A percentile compares a stretch with the other conserved stretches of the same genome.
Evolutionary conservation across 1,284 basidiomycete species (phyloP).

Genomic region (Peniophora sp.): DNA sequence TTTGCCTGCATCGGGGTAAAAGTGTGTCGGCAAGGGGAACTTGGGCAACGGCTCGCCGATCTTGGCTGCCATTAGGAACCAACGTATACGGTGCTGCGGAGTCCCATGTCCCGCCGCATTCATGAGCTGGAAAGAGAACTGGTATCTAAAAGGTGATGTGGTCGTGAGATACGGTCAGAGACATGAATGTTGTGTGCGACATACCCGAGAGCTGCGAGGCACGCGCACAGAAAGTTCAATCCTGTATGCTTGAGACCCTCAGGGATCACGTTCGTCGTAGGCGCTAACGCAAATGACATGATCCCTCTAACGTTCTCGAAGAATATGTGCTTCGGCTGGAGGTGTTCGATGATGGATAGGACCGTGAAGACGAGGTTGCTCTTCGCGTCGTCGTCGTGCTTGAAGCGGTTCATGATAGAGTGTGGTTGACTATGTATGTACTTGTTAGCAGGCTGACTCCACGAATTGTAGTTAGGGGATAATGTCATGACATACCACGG

Average conservation of each 20-base stretch:
- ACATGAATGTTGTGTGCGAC: too few species aligned
- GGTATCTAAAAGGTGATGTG: too few species aligned
- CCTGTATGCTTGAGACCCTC: too few species aligned
- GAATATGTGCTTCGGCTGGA: slow-evolving; percentile 49
- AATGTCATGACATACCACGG: slow-evolving; percentile 48
- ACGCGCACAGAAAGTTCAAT: too few species aligned
- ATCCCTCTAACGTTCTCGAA: slow-evolving; percentile 75
- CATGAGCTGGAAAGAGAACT: slow-evolving; percentile 51
- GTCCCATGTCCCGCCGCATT: slow-evolving; percentile 69
- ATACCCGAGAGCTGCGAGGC: neutral
- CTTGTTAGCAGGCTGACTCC: slow-evolving; percentile 1
- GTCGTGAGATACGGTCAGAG: too few species aligned
- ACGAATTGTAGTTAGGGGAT: too few species aligned
- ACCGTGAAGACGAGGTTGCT: slow-evolving; percentile 48
- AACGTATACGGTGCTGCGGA: slow-evolving; percentile 61
- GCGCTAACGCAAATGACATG: slow-evolving; percentile 1
- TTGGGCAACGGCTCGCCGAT: slow-evolving; percentile 44
- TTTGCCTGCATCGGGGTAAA: slow-evolving; percentile 12
- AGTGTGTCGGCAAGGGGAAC: slow-evolving; percentile 64
- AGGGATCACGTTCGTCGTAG: too few species aligned
- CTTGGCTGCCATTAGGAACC: slow-evolving; percentile 61
- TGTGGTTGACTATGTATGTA: slow-evolving; percentile 27
- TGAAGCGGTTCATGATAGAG: slow-evolving; percentile 30
- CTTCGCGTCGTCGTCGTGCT: slow-evolving; percentile 27
- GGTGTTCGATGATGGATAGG: slow-evolving; percentile 57